Evolutionary conservation across 2,329 filamentous ascomycete species (phyloP).

Genomic region (Thielaviopsis punctulata): DNA sequence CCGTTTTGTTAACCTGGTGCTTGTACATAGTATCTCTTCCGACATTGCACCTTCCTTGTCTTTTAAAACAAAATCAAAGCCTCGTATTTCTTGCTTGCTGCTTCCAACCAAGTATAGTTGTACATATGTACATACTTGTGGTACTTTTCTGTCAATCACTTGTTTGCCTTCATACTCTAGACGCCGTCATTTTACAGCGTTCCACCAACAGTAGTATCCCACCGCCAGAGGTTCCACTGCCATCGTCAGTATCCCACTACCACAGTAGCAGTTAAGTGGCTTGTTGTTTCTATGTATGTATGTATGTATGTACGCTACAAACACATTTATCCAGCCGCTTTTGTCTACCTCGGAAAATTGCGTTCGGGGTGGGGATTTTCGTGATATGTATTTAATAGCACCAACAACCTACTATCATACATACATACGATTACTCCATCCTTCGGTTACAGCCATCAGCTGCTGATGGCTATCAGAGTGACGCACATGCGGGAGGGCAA

Average conservation of each 20-base stretch:
- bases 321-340: neutral
- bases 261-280: no score
- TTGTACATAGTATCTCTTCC: no score
- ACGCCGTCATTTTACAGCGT: conserved; percentile 1
- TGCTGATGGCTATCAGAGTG: neutral
- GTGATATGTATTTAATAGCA: neutral
- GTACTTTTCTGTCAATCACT: neutral
- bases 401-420: neutral
- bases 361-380: neutral
- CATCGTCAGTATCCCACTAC: no score
- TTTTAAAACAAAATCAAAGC: no score
- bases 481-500: no score
- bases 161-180: neutral
- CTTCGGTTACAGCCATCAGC: neutral
- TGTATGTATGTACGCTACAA: neutral
- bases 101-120: no score
- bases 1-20: no score
- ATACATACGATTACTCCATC: neutral
- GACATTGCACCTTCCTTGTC: no score
- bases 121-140: no score
- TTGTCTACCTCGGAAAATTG: neutral
- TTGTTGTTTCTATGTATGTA: neutral
- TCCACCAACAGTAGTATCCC: no score
- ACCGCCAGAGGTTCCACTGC: no score
- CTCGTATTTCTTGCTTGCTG: no score